A percentile compares a stretch with the other conserved stretches of the same genome.
phyloP scores from a whole-genome alignment of 1,284 basidiomycete genomes.

The Ganoderma multipileum region DNA sequence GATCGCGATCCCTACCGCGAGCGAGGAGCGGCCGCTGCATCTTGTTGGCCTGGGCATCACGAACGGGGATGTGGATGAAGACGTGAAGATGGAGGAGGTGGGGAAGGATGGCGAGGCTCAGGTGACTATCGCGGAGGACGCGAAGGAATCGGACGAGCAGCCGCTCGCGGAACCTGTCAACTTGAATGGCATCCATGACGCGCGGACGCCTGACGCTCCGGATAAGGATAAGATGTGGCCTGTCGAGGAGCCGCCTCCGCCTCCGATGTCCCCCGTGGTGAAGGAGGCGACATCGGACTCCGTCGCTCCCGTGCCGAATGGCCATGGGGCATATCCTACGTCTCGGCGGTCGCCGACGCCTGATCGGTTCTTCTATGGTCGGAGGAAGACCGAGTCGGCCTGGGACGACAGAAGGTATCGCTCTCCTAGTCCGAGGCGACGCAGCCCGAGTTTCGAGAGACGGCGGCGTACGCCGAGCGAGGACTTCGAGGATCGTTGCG shows the following conservation, averaged over 20 bases:
- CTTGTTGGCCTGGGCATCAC: background rate
- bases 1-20: background rate
- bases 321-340: background rate
- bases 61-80: background rate
- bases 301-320: slow-evolving; percentile 2
- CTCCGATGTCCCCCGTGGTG: background rate
- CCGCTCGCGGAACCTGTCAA: background rate
- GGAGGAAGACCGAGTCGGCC: background rate
- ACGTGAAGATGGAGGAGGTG: slow-evolving; percentile 13
- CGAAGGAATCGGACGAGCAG: background rate
- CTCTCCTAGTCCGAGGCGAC: background rate
- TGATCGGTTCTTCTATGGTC: background rate
- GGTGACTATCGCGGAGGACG: background rate
- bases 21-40: background rate
- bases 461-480: background rate
- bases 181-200: background rate
- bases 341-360: background rate
- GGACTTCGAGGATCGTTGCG: background rate
- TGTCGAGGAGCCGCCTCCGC: background rate
- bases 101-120: background rate
- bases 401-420: background rate
- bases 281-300: background rate
- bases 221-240: background rate
- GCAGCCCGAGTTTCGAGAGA: background rate
- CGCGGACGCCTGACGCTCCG: background rate